Conservation (phyloP, 176 grass and related monocot genomes). For the Cenchrus purpureus region DNA sequence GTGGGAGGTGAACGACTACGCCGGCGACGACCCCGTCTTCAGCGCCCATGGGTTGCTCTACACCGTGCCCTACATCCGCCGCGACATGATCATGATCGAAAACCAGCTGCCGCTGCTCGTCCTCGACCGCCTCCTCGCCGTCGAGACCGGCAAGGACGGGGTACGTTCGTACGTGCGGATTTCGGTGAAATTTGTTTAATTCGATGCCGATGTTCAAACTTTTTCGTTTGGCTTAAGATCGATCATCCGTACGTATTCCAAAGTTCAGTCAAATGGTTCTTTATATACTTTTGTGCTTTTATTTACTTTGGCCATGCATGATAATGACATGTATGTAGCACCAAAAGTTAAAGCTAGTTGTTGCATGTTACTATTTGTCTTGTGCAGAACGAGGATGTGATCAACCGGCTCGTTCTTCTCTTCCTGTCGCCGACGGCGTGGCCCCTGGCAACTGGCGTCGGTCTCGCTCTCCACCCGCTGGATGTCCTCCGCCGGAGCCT, state of each 20-base stretch:
- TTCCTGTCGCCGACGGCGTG: constrained; percentile 44
- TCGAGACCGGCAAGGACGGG: constrained; percentile 44
- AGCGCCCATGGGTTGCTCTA: constrained; percentile 72
- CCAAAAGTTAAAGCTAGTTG: constrained; percentile 12
- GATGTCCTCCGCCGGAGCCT: constrained; percentile 74
- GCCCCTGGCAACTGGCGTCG: not conserved
- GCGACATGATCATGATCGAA: constrained; percentile 87
- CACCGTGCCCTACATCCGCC: constrained; percentile 64
- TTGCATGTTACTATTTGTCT: not conserved
- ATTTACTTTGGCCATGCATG: not conserved
- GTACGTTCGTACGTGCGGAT: constrained; percentile 14
- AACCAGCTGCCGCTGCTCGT: constrained; percentile 83
- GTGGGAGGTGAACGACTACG: constrained; percentile 55
- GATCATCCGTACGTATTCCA: not conserved
- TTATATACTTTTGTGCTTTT: constrained; percentile 28
- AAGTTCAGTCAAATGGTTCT: constrained; percentile 43
- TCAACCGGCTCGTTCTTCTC: constrained; percentile 67
- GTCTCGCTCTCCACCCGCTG: constrained; percentile 65
- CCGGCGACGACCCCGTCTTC: constrained; percentile 71
- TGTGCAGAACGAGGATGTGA: constrained; percentile 55
- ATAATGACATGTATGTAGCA: not conserved
- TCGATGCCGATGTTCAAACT: not conserved
- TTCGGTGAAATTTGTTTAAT: no score
- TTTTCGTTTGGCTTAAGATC: not conserved
- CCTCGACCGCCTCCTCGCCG: constrained; percentile 54